Percentiles rank a stretch among this genome's conserved stretches.
Evolutionary conservation across 2,329 filamentous ascomycete species (phyloP).

Genomic region (Aureobasidium lini): DNA sequence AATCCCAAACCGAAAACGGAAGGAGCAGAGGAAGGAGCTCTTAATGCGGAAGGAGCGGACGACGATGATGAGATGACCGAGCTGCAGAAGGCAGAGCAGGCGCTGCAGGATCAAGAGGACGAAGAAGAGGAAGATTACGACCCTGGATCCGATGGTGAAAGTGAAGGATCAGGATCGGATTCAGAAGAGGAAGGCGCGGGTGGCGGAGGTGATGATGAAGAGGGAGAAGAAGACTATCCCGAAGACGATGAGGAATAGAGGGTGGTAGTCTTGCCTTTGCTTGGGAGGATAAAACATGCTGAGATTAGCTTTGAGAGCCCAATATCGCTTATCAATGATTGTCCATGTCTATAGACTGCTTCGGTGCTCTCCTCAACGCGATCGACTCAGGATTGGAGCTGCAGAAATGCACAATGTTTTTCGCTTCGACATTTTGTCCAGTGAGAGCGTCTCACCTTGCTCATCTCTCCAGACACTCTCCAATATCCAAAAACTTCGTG

Average conservation of each 20-base stretch:
- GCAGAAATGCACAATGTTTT: too few species aligned
- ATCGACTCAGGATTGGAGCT: too few species aligned
- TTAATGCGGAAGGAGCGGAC: conserved; percentile 24
- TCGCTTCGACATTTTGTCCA: too few species aligned
- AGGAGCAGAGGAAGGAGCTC: conserved; percentile 21
- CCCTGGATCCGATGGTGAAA: conserved; percentile 35
- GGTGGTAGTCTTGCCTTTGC: too few species aligned
- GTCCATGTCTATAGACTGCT: too few species aligned
- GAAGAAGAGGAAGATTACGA: conserved; percentile 38
- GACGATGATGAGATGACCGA: conserved; percentile 31
- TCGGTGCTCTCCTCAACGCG: too few species aligned
- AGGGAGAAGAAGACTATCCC: conserved; percentile 25
- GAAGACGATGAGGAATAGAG: conserved; percentile 28
- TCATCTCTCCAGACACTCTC: too few species aligned
- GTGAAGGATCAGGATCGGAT: conserved; percentile 31
- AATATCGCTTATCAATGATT: too few species aligned
- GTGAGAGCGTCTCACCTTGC: too few species aligned
- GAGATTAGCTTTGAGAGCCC: too few species aligned
- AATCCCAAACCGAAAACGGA: conserved; percentile 31
- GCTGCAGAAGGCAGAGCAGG: conserved; percentile 31
- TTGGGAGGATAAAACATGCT: too few species aligned
- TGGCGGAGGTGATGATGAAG: conserved; percentile 19
- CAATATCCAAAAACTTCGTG: too few species aligned
- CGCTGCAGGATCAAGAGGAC: conserved; percentile 30
- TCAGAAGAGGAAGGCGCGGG: conserved; percentile 27